Evolutionary conservation across 2,329 filamentous ascomycete genomes (phyloP).

Genomic region (Diaporthe sp.): DNA sequence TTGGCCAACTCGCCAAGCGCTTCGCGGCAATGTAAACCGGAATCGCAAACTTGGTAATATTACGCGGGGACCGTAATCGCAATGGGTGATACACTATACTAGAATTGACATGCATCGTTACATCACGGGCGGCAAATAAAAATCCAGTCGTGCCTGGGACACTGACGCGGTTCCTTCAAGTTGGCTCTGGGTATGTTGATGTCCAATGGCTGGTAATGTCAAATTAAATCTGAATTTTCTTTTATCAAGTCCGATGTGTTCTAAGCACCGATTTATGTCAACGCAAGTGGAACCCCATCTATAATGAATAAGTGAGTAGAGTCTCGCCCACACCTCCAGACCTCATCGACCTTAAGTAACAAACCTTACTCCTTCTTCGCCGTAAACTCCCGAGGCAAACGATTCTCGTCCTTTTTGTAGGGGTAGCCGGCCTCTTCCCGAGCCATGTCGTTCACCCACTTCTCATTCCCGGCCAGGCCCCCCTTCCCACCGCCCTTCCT

Average conservation of each 20-base stretch:
- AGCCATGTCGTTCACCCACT: conserved; percentile 83
- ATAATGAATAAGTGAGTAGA: neutral
- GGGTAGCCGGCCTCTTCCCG: conserved; percentile 72
- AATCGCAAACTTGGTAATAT: conserved; percentile 12
- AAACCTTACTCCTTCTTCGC: conserved; percentile 45
- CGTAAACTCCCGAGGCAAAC: conserved; percentile 65
- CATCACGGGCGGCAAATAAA: conserved; percentile 15
- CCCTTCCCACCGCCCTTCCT: conserved; percentile 55
- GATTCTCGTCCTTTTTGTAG: conserved; percentile 72
- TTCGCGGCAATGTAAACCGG: conserved; percentile 21
- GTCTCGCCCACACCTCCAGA: neutral
- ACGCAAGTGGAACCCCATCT: neutral
- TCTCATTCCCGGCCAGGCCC: conserved; percentile 69
- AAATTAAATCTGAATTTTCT: neutral
- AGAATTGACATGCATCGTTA: neutral
- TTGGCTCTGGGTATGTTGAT: neutral
- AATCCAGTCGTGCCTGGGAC: neutral
- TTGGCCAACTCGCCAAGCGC: neutral
- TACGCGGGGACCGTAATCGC: neutral
- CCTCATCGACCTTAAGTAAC: neutral
- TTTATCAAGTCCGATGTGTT: neutral
- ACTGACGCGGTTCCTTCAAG: neutral
- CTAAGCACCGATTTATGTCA: neutral
- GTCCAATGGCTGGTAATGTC: neutral
- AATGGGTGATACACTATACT: neutral